phyloP scores from a whole-genome alignment of 2,329 filamentous ascomycete species.

The Lachnellula cervina region DNA sequence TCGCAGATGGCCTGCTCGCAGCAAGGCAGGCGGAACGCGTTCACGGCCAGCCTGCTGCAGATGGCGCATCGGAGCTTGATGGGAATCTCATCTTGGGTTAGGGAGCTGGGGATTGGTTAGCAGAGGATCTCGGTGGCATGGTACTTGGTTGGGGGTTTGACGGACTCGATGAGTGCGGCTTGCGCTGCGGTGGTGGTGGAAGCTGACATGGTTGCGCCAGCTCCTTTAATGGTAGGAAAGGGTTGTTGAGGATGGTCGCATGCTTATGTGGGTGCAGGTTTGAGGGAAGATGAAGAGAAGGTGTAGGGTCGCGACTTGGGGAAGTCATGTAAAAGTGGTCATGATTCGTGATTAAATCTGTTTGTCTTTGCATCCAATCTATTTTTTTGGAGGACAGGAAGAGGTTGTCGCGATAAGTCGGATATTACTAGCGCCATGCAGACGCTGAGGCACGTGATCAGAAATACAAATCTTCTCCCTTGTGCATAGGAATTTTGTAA shows the following conservation, averaged over 20 bases:
- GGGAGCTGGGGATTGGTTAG: slow-evolving; percentile 24
- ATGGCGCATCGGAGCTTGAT: slow-evolving; percentile 92
- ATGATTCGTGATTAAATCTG: neutral
- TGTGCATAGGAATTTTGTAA: neutral
- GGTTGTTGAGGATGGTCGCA: neutral
- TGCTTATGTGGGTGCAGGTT: neutral
- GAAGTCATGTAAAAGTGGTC: neutral
- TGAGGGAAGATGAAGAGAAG: neutral
- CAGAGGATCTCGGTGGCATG: neutral
- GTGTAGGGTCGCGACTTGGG: neutral
- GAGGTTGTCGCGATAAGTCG: neutral
- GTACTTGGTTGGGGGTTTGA: neutral
- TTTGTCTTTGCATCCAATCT: slow-evolving; percentile 1
- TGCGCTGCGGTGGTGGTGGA: slow-evolving; percentile 27
- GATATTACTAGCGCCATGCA: neutral
- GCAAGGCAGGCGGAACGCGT: slow-evolving; percentile 87
- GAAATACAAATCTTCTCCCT: neutral
- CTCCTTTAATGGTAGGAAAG: neutral
- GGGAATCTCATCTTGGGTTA: slow-evolving; percentile 69
- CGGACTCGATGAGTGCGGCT: slow-evolving; percentile 32
- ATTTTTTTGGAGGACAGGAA: neutral
- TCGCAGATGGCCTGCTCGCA: slow-evolving; percentile 95
- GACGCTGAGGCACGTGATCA: neutral
- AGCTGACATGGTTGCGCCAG: slow-evolving; percentile 23
- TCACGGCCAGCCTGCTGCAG: slow-evolving; percentile 85